Conservation (phyloP, 192 early-diverging fungal genomes). For the Backusella macrospora region DNA sequence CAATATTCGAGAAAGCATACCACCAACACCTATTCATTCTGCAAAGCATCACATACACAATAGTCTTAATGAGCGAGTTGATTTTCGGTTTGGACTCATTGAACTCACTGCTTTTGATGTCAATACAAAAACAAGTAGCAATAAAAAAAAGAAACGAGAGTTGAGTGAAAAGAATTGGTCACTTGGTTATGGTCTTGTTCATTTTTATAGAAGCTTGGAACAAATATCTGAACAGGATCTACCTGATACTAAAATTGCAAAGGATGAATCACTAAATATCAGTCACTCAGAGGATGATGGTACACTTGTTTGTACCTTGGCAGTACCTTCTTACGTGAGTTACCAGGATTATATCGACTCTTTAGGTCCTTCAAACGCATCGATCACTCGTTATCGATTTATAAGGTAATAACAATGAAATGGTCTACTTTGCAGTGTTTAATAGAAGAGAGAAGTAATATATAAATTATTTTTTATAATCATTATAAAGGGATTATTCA, state of each 20-base stretch:
- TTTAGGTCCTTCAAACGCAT: conserved; percentile 67
- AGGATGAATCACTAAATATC: not conserved
- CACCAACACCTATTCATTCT: conserved; percentile 3
- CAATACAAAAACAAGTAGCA: conserved; percentile 8
- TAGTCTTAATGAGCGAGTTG: not conserved
- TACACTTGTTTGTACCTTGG: conserved; percentile 72
- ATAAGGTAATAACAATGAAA: conserved; percentile 45
- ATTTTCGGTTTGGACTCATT: conserved; percentile 16
- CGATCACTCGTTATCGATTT: conserved; percentile 77
- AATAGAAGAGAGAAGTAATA: too few relatives aligned
- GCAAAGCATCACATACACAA: not conserved
- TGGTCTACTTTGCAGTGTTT: not conserved
- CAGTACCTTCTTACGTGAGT: conserved; percentile 88
- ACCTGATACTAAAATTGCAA: conserved; percentile 7
- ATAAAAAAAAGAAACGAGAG: conserved; percentile 14
- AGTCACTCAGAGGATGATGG: conserved; percentile 32
- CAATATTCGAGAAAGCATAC: not conserved
- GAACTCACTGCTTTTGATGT: not conserved
- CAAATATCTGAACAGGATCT: conserved; percentile 44
- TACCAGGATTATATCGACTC: conserved; percentile 89
- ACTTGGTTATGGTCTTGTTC: conserved; percentile 58
- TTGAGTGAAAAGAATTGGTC: conserved; percentile 1
- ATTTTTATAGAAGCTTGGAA: conserved; percentile 61
- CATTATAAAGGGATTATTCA: conserved; percentile 62
- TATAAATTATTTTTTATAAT: conserved; percentile 3